Base-by-base conservation (phyloP, 1,139 yeast species). In the Blastobotrys illinoisensis region DNA sequence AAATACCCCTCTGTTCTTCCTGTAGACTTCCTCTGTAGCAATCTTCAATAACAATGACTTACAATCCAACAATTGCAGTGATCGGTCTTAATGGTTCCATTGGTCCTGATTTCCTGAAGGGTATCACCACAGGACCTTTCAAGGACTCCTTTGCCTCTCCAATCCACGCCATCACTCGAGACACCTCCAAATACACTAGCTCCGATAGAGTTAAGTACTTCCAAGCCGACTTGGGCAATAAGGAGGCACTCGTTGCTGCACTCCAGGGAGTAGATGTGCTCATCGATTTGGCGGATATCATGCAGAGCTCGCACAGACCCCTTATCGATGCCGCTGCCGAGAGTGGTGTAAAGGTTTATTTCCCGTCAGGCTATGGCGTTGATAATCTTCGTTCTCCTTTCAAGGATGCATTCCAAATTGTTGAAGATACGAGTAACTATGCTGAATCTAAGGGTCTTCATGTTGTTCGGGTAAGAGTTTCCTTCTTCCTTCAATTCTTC, bases 331-430 rank as follows among this genome's bases (percentile, higher is more conserved):
- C 81, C 5, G 74, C 78, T 2, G 63, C 65, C 6, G 64, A 64
- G 16, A 75, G 77, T 45, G 76, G 66, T 11, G 82, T 83, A 48
- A 78, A 79, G 65, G 62, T 82, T 40, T 82, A 76, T 67, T 75
- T 83, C 55, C 86, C 88, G 44, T 79, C 87, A 3, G 87, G 83
- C 63, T 83, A 79, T 62, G 88, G 88, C 48, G 64, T 72, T 45
- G 81, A 81, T 51, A 58, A 74, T 43, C 64, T 14, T 9, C 23
- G 26, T 11, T 44, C 54, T 9, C 54, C 54, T n/a, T 52, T 44
- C 48, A 26, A 59, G 6, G 23, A 28, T n/a, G 48, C 18, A 5
- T 52, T 52, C 24, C 9, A 20, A 19, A 32, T 13, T 4, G 40
- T 32, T 32, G 65, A 67, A 24, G 62, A 65, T n/a, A 81, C 79